Percentiles rank a stretch among this genome's conserved stretches.
Conservation (phyloP, 805 yeast genomes). For the Candida methanosorbosa region DNA sequence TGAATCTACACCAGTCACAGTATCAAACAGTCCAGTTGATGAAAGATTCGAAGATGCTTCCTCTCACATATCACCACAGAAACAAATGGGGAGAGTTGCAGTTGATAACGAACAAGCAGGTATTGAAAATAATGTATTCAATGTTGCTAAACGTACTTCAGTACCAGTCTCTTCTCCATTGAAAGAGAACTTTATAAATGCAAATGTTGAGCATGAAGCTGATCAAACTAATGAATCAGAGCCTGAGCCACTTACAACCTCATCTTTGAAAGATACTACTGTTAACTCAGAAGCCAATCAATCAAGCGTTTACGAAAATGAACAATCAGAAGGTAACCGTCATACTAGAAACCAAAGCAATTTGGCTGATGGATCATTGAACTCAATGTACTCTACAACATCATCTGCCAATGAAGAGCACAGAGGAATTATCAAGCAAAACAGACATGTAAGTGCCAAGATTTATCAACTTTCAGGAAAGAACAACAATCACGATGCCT, state of each 20-base stretch:
- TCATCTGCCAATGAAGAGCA: background rate
- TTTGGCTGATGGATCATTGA: background rate
- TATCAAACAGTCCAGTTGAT: slow-evolving; percentile 1
- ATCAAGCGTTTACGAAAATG: background rate
- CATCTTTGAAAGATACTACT: background rate
- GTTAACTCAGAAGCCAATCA: background rate
- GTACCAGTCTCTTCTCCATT: slow-evolving; percentile 1
- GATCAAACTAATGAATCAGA: background rate
- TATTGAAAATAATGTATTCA: too few relatives aligned
- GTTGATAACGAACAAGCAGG: background rate
- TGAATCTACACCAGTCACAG: background rate
- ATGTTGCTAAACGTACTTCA: too few relatives aligned
- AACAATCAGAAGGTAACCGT: background rate
- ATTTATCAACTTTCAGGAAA: background rate
- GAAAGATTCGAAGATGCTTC: slow-evolving; percentile 2
- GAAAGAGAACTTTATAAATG: background rate
- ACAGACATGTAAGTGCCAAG: background rate
- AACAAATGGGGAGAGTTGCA: background rate
- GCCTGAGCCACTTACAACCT: background rate
- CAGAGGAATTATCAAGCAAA: background rate
- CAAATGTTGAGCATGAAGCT: background rate
- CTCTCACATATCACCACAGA: background rate
- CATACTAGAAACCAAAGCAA: background rate
- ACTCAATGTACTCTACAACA: background rate
- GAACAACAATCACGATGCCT: background rate